A percentile compares a stretch with the other conserved stretches of the same genome.
These are phyloP conservation scores for Osmanthus fragrans DNA, from an alignment of 257 asterid genomes.

Conservation along the genomic window DNA sequence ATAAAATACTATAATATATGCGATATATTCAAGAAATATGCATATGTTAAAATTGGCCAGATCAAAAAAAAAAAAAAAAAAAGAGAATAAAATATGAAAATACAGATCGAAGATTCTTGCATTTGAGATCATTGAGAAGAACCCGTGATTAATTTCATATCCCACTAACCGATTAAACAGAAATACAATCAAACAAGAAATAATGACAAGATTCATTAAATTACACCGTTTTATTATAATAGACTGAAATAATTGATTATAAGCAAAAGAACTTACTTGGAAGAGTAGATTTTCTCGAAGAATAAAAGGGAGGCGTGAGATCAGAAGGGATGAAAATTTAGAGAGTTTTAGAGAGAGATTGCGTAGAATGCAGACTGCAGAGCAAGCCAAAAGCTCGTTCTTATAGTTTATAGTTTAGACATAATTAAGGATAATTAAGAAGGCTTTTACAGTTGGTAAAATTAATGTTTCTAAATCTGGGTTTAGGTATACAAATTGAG, in stretches of 20 bases:
- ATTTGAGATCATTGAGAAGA: conserved; percentile 6
- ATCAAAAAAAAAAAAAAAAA: not conserved
- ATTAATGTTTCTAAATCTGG: not conserved
- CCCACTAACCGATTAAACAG: conserved; percentile 23
- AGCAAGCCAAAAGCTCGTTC: conserved; percentile 19
- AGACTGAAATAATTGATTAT: conserved; percentile 16
- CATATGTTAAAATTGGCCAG: not conserved
- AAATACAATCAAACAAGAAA: not conserved
- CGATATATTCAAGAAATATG: conserved; percentile 11
- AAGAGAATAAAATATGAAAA: not conserved
- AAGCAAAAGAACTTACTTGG: conserved; percentile 42
- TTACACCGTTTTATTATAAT: conserved; percentile 9
- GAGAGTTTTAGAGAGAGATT: conserved; percentile 51
- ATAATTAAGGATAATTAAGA: conserved; percentile 12
- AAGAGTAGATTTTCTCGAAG: not conserved
- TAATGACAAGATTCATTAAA: conserved; percentile 30
- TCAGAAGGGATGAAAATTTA: conserved; percentile 28
- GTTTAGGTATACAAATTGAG: not conserved
- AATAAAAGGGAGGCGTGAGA: conserved; percentile 28
- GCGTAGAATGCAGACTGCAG: conserved; percentile 49
- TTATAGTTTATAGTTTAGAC: conserved; percentile 10
- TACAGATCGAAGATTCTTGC: conserved; percentile 23
- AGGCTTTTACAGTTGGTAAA: not conserved
- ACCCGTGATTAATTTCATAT: conserved; percentile 26
- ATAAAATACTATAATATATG: conserved; percentile 4